Base-by-base conservation (phyloP, 2,329 filamentous ascomycete species). In the Arthrocladium fulminans region DNA sequence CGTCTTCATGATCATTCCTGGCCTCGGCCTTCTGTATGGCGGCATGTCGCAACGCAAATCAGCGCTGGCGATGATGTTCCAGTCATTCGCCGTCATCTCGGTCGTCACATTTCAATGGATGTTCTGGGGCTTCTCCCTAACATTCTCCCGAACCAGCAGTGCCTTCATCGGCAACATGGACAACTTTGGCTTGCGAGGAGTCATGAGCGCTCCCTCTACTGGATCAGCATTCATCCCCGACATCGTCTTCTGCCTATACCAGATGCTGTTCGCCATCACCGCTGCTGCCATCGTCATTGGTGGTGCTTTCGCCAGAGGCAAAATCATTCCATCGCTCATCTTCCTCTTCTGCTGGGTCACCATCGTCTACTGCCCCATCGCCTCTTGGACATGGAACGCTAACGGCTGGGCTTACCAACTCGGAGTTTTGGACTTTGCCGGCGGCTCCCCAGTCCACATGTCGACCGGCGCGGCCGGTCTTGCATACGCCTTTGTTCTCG, bases 371-470 rank as follows among this genome's bases (percentile, higher is more conserved):
- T 81, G 83, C 59, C 56, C 56, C 17, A 77, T 87, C 52, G 83
- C 84, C 40, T 85, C 84, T 67, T 86, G 83, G 77, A 86, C 84
- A 39, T 88, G 83, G 84, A 87, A 86, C 65, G 68, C 73, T 45
- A 81, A 79, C 53, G 84, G 84, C 40, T 88, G 83, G 82, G 73
- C 85, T 23, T 81, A 74, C 65, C 75, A 76, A 17, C 74, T 87
- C 35, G 81, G 81, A 41, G 77, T 80, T 22, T 76, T 86, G 57
- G 84, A 88, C 65, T 88, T 86, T 58, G 83, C 84, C 27, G 84
- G 84, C 38, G 83, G 83, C 39, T 84, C 82, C 10, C 83, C 84
- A 30, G 84, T 88, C 17, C 84, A 88, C 66, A 84, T 88, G 60
- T 77, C 81, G 17, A 84, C 80, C 1, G 83, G 84, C 29, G 80